A percentile compares a stretch with the other conserved stretches of the same genome.
phyloP scores from a whole-genome alignment of 2,329 filamentous ascomycete species.

The Penicillium sp. region DNA sequence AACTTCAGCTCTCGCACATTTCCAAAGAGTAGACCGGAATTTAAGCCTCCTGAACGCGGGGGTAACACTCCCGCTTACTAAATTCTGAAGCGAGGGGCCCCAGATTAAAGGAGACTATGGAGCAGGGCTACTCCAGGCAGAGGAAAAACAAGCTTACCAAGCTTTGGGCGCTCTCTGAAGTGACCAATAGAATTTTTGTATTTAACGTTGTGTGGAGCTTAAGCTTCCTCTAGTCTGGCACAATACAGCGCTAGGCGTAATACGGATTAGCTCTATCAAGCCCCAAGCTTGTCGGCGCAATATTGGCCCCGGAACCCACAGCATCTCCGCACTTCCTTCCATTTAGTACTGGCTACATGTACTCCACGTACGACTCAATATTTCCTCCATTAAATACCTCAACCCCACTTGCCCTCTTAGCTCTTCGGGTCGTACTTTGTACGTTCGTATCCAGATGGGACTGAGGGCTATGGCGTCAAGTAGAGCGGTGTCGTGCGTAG shows the following conservation, averaged over 20 bases:
- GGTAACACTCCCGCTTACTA: background rate
- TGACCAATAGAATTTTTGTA: background rate
- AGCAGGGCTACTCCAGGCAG: too few relatives aligned
- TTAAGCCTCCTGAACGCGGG: background rate
- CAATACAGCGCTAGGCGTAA: background rate
- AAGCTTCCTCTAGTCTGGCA: background rate
- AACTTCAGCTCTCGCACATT: background rate
- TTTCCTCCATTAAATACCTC: background rate
- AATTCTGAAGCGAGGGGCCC: background rate
- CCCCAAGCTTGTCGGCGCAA: background rate
- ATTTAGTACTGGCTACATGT: background rate
- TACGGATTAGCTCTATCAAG: background rate
- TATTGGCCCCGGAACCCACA: background rate
- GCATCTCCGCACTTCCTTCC: too few relatives aligned
- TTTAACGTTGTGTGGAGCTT: background rate
- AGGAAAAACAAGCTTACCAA: constrained; percentile 2
- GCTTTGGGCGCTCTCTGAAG: background rate
- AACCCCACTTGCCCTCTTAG: background rate
- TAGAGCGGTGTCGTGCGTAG: background rate
- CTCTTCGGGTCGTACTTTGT: background rate
- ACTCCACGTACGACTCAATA: background rate
- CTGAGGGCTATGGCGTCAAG: background rate
- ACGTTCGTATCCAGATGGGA: background rate
- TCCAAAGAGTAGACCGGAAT: background rate
- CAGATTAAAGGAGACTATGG: background rate